A percentile compares a stretch with the other conserved stretches of the same genome.
These are phyloP conservation scores for Trichaptum fuscoviolaceum DNA, from an alignment of 768 basidiomycete genomes.

Conservation along the genomic window DNA sequence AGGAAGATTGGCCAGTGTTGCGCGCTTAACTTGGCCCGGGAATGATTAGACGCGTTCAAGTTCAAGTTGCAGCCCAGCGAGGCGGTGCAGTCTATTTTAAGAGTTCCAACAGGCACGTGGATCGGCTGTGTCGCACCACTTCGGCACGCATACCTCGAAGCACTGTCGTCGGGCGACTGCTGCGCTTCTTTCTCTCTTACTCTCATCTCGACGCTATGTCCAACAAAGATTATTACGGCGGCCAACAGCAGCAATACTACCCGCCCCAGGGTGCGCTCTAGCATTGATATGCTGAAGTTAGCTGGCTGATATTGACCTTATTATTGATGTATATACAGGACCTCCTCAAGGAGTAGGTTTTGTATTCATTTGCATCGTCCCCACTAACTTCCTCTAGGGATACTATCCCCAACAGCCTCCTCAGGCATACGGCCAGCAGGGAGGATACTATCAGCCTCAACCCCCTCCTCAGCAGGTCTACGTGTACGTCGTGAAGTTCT, in stretches of 20 bases:
- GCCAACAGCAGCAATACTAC: conserved; percentile 2
- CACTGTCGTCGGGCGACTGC: background rate
- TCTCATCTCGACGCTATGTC: background rate
- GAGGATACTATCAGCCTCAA: conserved; percentile 1
- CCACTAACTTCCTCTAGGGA: background rate
- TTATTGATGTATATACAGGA: background rate
- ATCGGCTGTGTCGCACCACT: background rate
- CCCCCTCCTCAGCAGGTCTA: conserved; percentile 1
- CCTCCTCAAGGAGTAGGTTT: background rate
- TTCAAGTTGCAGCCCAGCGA: too few species aligned
- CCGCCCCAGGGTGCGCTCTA: background rate
- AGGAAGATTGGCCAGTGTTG: too few species aligned
- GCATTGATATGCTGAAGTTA: background rate
- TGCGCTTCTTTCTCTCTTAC: background rate
- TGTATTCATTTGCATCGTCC: background rate
- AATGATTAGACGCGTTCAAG: too few species aligned
- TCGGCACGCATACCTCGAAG: background rate
- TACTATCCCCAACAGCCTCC: conserved; percentile 4
- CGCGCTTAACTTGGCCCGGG: too few species aligned
- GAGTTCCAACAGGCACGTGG: background rate
- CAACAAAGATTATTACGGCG: conserved; percentile 4
- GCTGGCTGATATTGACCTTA: background rate
- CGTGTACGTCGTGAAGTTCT: background rate
- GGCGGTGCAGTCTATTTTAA: too few species aligned
- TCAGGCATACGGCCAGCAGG: background rate